Base-by-base conservation (phyloP, 805 yeast genomes). In the Suhomyces sp. region DNA sequence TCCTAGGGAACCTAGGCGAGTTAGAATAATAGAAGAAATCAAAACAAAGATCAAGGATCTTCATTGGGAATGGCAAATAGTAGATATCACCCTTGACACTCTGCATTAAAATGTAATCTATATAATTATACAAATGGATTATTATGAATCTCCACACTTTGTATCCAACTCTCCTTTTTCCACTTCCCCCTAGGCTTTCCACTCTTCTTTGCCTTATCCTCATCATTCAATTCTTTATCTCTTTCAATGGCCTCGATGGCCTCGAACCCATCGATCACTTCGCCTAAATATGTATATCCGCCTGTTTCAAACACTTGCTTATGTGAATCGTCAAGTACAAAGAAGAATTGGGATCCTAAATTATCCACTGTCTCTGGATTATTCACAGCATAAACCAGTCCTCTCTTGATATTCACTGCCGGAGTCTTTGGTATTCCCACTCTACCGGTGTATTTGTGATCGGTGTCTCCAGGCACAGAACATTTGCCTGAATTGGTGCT, bases 1-100 rank as follows among this genome's bases (percentile, higher is more conserved):
- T 68, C 6, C 36, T 68, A 25, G 72, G 72, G 1, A 54, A 51
- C 16, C 38, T 68, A 9, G 72, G 72, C 5, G 70, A 67, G 36
- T 50, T 56, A 7, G 67, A 60, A 32, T 53, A 33, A 25, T 15
- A 13, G 33, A 20, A 20, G n/a, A n/a, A n/a, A n/a, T n/a, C n/a
- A n/a, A n/a, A n/a, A n/a, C n/a, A n/a, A n/a, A n/a, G n/a, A n/a
- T n/a, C n/a, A n/a, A n/a, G n/a, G n/a, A n/a, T n/a, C n/a, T n/a
- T n/a, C n/a, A n/a, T n/a, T n/a, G n/a, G n/a, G n/a, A n/a, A n/a
- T n/a, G n/a, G n/a, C n/a, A n/a, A n/a, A n/a, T n/a, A n/a, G n/a
- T n/a, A n/a, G n/a, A n/a, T n/a, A n/a, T n/a, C n/a, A n/a, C n/a
- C n/a, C n/a, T n/a, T n/a, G n/a, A n/a, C n/a, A n/a, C n/a, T n/a